A percentile compares a stretch with the other conserved stretches of the same genome.
phyloP scores from a whole-genome alignment of 345 rosid genomes.

The Cardiospermum halicacabum region DNA sequence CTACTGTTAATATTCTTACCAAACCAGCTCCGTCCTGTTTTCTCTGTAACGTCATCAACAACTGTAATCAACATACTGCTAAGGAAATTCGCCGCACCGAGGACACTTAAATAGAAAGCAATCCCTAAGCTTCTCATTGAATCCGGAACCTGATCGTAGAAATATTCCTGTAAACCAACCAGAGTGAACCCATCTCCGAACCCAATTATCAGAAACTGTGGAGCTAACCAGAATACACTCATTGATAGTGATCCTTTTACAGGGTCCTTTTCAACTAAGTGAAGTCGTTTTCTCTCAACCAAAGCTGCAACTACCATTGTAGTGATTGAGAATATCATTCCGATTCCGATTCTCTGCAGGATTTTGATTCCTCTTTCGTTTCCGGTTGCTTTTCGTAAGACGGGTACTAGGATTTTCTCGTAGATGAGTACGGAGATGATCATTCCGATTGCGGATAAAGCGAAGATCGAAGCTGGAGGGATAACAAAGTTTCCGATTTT shows the following conservation, averaged over 20 bases:
- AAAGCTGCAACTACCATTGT: conserved; percentile 71
- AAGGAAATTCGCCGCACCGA: conserved; percentile 70
- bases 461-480: conserved; percentile 56
- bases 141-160: conserved; percentile 95
- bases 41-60: conserved; percentile 40
- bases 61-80: conserved; percentile 69
- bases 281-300: conserved; percentile 60
- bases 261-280: conserved; percentile 26
- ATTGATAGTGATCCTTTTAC: conserved; percentile 45
- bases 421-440: conserved; percentile 43
- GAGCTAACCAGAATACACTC: conserved; percentile 86
- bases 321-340: conserved; percentile 64
- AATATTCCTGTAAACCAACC: conserved; percentile 89
- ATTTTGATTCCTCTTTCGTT: conserved; percentile 74
- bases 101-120: conserved; percentile 77
- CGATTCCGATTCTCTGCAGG: conserved; percentile 87
- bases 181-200: conserved; percentile 71
- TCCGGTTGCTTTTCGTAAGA: conserved; percentile 39
- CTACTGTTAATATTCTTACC: conserved; percentile 81
- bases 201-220: conserved; percentile 71
- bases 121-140: conserved; percentile 93
- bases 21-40: conserved; percentile 56
- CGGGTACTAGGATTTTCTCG: conserved; percentile 52
- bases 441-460: conserved; percentile 56
- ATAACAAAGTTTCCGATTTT: conserved; percentile 37